phyloP scores from a whole-genome alignment of 129 eudicot genomes.

The Ambrosia trifida region DNA sequence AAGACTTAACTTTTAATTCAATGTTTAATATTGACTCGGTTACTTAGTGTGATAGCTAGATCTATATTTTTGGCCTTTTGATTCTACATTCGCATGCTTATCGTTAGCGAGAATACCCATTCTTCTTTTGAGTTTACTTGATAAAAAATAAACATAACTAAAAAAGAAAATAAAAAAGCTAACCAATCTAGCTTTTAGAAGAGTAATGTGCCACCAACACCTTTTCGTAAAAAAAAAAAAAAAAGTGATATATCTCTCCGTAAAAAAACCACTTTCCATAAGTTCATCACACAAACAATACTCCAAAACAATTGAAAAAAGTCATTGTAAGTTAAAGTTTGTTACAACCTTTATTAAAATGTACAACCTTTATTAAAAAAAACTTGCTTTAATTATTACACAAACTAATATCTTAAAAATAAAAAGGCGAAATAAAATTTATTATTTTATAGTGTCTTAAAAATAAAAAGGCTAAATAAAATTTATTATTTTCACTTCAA shows the following conservation, averaged over 20 bases:
- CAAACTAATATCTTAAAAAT: background rate
- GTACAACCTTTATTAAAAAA: background rate
- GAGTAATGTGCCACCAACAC: background rate
- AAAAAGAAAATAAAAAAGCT: background rate
- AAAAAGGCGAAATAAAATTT: background rate
- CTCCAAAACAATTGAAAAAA: background rate
- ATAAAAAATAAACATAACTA: no score
- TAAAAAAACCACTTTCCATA: background rate
- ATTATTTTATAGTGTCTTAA: background rate
- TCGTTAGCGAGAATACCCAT: no score
- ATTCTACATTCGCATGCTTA: no score
- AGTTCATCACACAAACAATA: background rate
- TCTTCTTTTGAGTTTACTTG: no score
- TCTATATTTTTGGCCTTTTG: no score
- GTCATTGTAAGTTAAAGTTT: background rate
- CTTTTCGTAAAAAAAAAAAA: background rate
- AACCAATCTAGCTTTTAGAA: background rate
- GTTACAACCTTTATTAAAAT: background rate
- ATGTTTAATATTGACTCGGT: no score
- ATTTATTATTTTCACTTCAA: background rate
- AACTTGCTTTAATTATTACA: no score
- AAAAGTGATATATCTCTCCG: background rate
- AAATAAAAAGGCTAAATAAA: background rate
- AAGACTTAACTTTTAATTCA: no score
- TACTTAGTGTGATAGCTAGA: no score